phyloP scores from a whole-genome alignment of 1,139 yeast species.

The Taphrina deformans region DNA sequence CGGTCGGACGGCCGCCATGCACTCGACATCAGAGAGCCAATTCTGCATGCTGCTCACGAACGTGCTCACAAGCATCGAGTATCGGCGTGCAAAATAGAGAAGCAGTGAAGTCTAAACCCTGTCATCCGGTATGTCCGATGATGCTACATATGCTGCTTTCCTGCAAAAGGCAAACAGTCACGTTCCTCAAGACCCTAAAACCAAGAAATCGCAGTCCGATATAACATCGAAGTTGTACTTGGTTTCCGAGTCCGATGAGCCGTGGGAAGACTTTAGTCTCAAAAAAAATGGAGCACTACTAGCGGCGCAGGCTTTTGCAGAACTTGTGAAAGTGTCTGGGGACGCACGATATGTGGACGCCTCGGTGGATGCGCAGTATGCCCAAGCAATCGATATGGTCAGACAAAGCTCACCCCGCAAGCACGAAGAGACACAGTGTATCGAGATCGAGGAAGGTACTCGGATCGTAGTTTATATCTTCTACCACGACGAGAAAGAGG shows the following conservation, averaged over 20 bases:
- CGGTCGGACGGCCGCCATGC: too few relatives aligned
- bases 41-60: too few relatives aligned
- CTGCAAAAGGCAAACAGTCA: constrained; percentile 16
- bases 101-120: too few relatives aligned
- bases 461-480: constrained; percentile 11
- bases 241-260: constrained; percentile 20
- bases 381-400: background rate
- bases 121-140: constrained; percentile 28
- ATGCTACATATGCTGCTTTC: constrained; percentile 21
- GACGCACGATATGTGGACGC: constrained; percentile 3
- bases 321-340: background rate
- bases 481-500: background rate
- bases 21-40: too few relatives aligned
- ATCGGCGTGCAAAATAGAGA: too few relatives aligned
- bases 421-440: background rate
- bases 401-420: background rate
- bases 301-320: background rate
- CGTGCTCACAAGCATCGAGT: too few relatives aligned
- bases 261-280: constrained; percentile 6
- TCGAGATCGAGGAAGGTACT: constrained; percentile 15
- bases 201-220: background rate
- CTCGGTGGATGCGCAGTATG: background rate
- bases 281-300: background rate
- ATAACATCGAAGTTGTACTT: background rate
- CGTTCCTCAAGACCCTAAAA: background rate